A percentile compares a stretch with the other conserved stretches of the same genome.
These are phyloP conservation scores for Yamadazyma mexicana DNA, from an alignment of 1,139 yeast genomes.

Conservation along the genomic window DNA sequence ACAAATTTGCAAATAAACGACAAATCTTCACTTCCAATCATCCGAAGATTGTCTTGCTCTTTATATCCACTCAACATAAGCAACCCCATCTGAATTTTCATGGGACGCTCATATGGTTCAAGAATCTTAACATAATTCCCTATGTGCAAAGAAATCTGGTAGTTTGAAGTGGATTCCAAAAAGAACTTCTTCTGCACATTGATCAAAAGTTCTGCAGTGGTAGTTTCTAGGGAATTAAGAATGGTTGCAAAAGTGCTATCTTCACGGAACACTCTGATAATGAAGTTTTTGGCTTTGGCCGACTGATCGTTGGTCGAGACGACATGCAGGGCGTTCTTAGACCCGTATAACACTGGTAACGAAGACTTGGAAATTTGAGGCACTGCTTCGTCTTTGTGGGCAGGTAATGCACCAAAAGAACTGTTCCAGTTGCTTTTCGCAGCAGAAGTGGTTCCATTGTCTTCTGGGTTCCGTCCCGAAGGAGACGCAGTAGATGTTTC, in stretches of 20 bases:
- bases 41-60: conserved; percentile 70
- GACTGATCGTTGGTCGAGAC: conserved; percentile 20
- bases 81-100: conserved; percentile 72
- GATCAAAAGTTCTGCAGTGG: conserved; percentile 72
- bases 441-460: neutral
- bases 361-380: conserved; percentile 3
- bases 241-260: conserved; percentile 84
- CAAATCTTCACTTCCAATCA: conserved; percentile 84
- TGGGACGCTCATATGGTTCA: conserved; percentile 73
- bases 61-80: conserved; percentile 79
- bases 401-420: conserved; percentile 1
- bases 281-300: conserved; percentile 42
- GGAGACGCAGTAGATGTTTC: neutral
- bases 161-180: conserved; percentile 66
- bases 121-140: conserved; percentile 80
- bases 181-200: conserved; percentile 76
- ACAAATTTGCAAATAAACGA: conserved; percentile 84
- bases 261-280: conserved; percentile 70
- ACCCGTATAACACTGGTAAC: conserved; percentile 41
- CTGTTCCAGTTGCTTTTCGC: conserved; percentile 3
- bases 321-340: conserved; percentile 27
- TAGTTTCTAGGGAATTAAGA: conserved; percentile 71
- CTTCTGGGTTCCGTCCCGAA: neutral
- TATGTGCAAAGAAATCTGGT: conserved; percentile 74
- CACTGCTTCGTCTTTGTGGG: conserved; percentile 1